Evolutionary conservation across 176 grass and related monocot species (phyloP).

Genomic region (Guadua angustifolia): DNA sequence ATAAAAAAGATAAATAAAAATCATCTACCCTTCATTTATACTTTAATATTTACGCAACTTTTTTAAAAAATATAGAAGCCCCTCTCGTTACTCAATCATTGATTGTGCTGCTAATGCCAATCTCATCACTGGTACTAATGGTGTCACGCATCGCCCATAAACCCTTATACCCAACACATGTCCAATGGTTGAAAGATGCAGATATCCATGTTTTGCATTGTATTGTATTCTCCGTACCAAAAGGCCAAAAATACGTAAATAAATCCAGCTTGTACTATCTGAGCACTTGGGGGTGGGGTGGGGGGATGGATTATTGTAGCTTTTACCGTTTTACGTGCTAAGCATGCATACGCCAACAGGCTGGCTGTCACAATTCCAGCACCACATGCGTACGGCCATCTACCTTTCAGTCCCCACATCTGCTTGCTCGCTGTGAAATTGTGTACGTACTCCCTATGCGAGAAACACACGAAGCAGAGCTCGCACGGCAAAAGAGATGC

Average conservation of each 20-base stretch:
- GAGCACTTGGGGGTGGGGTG: background rate
- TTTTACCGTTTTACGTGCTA: background rate
- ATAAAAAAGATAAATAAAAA: no score
- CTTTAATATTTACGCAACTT: no score
- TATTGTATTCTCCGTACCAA: background rate
- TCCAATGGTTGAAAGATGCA: background rate
- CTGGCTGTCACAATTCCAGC: background rate
- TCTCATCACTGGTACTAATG: background rate
- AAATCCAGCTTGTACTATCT: background rate
- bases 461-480: slow-evolving; percentile 30
- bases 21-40: no score
- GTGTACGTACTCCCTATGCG: background rate
- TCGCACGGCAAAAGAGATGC: slow-evolving; percentile 24
- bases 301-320: background rate
- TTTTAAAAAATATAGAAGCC: no score
- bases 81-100: no score
- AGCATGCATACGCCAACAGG: background rate
- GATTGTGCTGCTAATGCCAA: background rate
- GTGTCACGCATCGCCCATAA: background rate
- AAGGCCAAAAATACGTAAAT: background rate
- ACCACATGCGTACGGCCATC: slow-evolving; percentile 4
- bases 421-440: background rate
- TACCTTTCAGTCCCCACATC: background rate
- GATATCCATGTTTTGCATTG: background rate
- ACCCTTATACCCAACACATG: background rate